Evolutionary conservation across 495 filamentous ascomycete species (phyloP), one percentile per base, ranked within the genome.

Genomic region (Bathelium albidoporum): DNA sequence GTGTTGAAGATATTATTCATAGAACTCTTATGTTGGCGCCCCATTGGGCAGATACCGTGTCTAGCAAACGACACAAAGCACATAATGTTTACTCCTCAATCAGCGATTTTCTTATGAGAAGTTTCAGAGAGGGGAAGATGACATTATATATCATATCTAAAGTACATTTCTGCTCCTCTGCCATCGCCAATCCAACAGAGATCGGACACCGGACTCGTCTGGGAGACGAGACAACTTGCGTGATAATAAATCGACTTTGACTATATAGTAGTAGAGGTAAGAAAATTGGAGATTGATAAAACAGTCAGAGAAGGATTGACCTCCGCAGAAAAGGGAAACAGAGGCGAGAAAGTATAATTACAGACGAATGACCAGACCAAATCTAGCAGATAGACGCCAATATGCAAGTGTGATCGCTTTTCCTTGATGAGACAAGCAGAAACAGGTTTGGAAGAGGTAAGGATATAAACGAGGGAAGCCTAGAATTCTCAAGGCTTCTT

Each of bases 401-500:
- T 55, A 55, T 55, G 49, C 49, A 55, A 5, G 20, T 4, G 24
- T 55, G 49, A 29, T 55, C 49, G 49, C 49, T 55, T 55, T 55
- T 39, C 5, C 34, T 39, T 55, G 2, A 16, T 24, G 20, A 20
- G 20, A 55, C 22, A 20, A 29, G 49, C 49, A 24, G 4, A 29
- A 26, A 7, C 7, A 7, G 5, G 49, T 24, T 55, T 29, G n/a
- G n/a, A 20, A 20, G 18, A 20, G n/a, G n/a, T 9, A 20, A 55
- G 49, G 29, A n/a, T n/a, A 55, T 7, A 16, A 10, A 29, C 22
- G 7, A 55, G 49, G 20, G 20, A 5, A 55, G n/a, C 2, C 29
- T 10, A 55, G 16, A 29, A 16, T 24, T 55, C 62, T 86, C 85
- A 89, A 64, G 82, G 79, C 83, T 95, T 94, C 80, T 91, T 95